Evolutionary conservation across 768 basidiomycete genomes (phyloP).

Genomic region (Serpula lacrymans): DNA sequence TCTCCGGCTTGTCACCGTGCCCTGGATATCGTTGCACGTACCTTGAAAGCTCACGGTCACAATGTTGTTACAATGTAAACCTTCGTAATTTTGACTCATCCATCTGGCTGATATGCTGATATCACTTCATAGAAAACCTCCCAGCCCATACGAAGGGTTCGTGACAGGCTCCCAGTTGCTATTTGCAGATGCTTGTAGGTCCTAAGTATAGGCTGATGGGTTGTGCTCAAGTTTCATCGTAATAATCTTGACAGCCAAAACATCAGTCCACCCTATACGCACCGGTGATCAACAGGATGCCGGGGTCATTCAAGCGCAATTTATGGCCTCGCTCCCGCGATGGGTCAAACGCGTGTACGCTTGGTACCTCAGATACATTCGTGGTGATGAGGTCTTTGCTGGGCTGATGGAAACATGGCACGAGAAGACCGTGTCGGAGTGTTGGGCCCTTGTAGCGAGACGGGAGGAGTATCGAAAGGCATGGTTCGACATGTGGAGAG

Average conservation of each 20-base stretch:
- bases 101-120: background rate
- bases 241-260: too few relatives aligned
- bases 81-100: background rate
- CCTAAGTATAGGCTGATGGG: too few relatives aligned
- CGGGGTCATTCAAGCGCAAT: slow-evolving; percentile 32
- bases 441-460: slow-evolving; percentile 39
- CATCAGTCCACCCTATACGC: slow-evolving; percentile 30
- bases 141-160: slow-evolving; percentile 42
- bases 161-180: slow-evolving; percentile 41
- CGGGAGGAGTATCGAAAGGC: slow-evolving; percentile 28
- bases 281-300: slow-evolving; percentile 40
- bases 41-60: slow-evolving; percentile 38
- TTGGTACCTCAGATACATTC: slow-evolving; percentile 51
- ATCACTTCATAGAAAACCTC: slow-evolving; percentile 32
- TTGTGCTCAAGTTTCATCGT: background rate
- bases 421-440: slow-evolving; percentile 42
- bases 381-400: slow-evolving; percentile 50
- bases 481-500: slow-evolving; percentile 26
- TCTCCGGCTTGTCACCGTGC: slow-evolving; percentile 54
- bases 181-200: slow-evolving; percentile 41
- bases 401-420: slow-evolving; percentile 41
- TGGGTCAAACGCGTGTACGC: slow-evolving; percentile 39
- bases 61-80: slow-evolving; percentile 44
- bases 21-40: slow-evolving; percentile 36
- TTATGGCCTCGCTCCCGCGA: slow-evolving; percentile 35